Evolutionary conservation across 805 yeast genomes (phyloP), one percentile per base, ranked within the genome.

Genomic region (Yarrowia sp.): DNA sequence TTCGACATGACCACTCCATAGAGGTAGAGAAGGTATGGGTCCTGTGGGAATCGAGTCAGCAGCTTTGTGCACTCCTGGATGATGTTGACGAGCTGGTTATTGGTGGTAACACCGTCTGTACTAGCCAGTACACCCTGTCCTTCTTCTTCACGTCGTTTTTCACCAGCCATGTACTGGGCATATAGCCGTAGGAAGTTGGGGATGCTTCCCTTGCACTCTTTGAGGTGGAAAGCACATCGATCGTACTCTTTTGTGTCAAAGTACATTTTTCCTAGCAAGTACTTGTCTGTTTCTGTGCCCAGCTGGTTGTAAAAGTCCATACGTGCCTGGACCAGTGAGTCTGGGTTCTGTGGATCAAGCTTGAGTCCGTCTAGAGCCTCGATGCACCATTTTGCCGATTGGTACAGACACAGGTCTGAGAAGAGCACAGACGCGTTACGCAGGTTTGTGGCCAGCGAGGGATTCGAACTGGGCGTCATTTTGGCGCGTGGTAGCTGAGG

Each of bases 181-280:
- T 92, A 93, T 11, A 89, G 76, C 52, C 84, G 77, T 36, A 92
- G 74, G 71, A 92, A 95, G 33, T 68, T 59, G 4, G 69, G 65
- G 32, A 68, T 69, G 19, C 62, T 41, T 3, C 85, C 79, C 21
- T 70, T 72, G 59, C 87, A 83, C 16, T 80, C 79, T 64, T 79
- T 79, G 65, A 95, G 76, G 14, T 80, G 80, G 69, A 80, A 78
- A 4, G 88, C 84, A 65, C 92, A 89, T 28, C 98, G 77, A 65
- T 87, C 93, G 72, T 87, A 93, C 75, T 95, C 98, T 70, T 88
- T 86, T 71, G 90, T 85, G 70, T 85, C 88, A 78, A 93, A 90
- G 71, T 89, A 86, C 0, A 89, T 74, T 63, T 85, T 83, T 0
- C 93, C 97, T 28, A 90, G 77, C 16, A 83, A 68, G 28, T 88